Percentiles rank a stretch among this genome's conserved stretches.
These are phyloP conservation scores for Mycena maculata DNA, from an alignment of 768 basidiomycete species.

Conservation along the genomic window DNA sequence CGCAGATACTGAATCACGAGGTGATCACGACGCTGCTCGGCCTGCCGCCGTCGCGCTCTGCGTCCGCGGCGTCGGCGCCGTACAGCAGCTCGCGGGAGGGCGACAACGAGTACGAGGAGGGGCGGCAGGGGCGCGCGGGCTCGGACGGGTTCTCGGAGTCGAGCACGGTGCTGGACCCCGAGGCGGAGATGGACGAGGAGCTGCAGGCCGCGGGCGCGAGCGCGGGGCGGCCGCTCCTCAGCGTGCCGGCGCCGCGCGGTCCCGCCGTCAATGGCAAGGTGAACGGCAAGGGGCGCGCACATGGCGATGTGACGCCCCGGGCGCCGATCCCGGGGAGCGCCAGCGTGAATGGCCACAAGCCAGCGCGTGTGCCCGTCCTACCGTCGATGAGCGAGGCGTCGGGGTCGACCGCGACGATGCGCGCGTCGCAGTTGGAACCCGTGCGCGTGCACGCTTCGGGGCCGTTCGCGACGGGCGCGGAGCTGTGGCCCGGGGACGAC, in stretches of 20 bases:
- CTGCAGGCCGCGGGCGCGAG: conserved; percentile 45
- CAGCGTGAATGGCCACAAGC: conserved; percentile 11
- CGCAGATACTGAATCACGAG: conserved; percentile 78
- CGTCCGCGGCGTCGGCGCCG: conserved; percentile 52
- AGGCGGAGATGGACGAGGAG: conserved; percentile 44
- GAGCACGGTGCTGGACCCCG: conserved; percentile 54
- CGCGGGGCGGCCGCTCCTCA: conserved; percentile 49
- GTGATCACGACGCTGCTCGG: conserved; percentile 76
- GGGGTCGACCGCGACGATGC: conserved; percentile 21
- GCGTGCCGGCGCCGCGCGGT: conserved; percentile 26
- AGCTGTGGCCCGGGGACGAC: conserved; percentile 61
- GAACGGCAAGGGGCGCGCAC: conserved; percentile 42
- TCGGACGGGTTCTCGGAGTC: conserved; percentile 56
- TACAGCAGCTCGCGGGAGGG: conserved; percentile 63
- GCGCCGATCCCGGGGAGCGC: conserved; percentile 49
- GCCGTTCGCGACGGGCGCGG: conserved; percentile 72
- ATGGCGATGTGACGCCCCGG: conserved; percentile 75
- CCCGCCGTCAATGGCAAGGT: conserved; percentile 18
- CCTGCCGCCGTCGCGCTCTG: conserved; percentile 56
- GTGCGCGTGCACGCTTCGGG: conserved; percentile 41
- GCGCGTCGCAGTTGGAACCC: not conserved
- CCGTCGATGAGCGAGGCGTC: conserved; percentile 17
- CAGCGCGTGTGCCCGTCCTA: not conserved
- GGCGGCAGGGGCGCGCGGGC: conserved; percentile 37
- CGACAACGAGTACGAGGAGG: conserved; percentile 64